A percentile compares a stretch with the other conserved stretches of the same genome.
Conservation (phyloP, 129 eudicot species). For the Tagetes patula region DNA sequence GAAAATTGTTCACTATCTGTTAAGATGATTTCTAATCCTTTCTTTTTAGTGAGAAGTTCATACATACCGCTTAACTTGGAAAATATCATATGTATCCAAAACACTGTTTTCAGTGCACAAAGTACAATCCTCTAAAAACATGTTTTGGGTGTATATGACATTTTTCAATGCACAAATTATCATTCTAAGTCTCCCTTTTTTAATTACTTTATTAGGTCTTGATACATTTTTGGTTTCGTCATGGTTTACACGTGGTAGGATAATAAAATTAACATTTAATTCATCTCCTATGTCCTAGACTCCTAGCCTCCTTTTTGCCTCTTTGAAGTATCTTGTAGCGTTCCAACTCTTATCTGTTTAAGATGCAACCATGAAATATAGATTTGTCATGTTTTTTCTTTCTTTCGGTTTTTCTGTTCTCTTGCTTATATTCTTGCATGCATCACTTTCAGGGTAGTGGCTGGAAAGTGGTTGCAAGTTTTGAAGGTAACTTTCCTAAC, state of each 20-base stretch:
- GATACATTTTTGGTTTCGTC: neutral
- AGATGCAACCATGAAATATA: conserved; percentile 6
- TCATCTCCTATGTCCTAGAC: neutral
- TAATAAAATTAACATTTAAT: neutral
- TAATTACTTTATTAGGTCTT: neutral
- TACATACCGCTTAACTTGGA: neutral
- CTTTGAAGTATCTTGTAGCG: conserved; percentile 3
- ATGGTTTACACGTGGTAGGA: neutral
- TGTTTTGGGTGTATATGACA: neutral
- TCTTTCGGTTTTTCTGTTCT: neutral
- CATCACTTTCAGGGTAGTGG: conserved; percentile 76
- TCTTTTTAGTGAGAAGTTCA: neutral
- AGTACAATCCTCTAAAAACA: neutral
- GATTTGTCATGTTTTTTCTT: neutral
- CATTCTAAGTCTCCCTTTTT: neutral
- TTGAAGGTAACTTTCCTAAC: conserved; percentile 93
- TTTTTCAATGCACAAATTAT: neutral
- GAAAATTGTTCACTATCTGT: neutral
- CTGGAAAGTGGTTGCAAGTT: conserved; percentile 96
- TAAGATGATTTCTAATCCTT: neutral
- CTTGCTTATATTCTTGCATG: neutral
- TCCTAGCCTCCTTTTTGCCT: conserved; percentile 3
- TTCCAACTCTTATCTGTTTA: neutral
- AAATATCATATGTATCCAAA: neutral
- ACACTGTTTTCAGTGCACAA: neutral